Base-by-base conservation (phyloP, 2,329 filamentous ascomycete genomes). In the Colletotrichum lentis region DNA sequence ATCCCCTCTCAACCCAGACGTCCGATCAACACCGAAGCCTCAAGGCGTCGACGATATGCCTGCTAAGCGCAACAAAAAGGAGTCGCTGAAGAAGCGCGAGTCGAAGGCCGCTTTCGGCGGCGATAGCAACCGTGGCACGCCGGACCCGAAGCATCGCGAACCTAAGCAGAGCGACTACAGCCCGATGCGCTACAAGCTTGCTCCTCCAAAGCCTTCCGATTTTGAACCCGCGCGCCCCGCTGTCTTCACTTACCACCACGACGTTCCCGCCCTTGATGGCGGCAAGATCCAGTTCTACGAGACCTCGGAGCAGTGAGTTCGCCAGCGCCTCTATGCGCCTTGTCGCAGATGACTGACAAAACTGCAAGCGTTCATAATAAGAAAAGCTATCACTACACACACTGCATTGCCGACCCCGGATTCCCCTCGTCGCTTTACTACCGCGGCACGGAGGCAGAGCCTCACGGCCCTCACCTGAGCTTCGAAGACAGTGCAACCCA, bases 381-480 rank as follows among this genome's bases (percentile, higher is more conserved):
- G 73, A 89, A 88, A 74, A 87, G 90, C 63, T 98, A 95, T 77
- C 91, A 93, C 68, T 98, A 98, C 77, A 91, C 90, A 39, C 92
- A 94, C 73, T 96, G 93, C 76, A 94, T 97, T 72, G 93, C 94
- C 72, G 94, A 97, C 72, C 93, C 94, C 1, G 84, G 87, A 22
- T 97, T 97, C 75, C 90, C 93, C 7, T 93, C 94, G 71, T 94
- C 90, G 71, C 88, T 96, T 74, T 96, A 92, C 82, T 97, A 97
- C 79, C 91, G 94, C 69, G 90, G 93, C 72, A 96, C 93, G 50
- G 96, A 98, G 76, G 88, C 92, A 6, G 89, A 89, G 67, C 96
- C 96, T 0, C 94, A 92, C 74, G 88, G 90, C 39, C 87, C 96
- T 5, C 90, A 94, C 64, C 90, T 99, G 77, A 96, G 91, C 80